Percentiles rank a stretch among this genome's conserved stretches.
phyloP scores from a whole-genome alignment of 306 rosid genomes.

The Alnus rubra region DNA sequence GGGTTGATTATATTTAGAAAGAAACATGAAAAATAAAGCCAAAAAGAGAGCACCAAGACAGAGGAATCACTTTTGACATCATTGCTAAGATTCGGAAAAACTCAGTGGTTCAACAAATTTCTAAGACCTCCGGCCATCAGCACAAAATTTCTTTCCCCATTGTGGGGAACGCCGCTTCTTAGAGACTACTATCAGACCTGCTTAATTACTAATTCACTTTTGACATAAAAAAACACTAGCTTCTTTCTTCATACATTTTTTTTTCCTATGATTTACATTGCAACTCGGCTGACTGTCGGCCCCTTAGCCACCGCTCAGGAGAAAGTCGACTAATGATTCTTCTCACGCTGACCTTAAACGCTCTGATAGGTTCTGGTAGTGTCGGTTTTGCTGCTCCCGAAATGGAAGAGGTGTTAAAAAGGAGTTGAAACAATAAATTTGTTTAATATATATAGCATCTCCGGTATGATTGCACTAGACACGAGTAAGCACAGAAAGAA shows the following conservation, averaged over 20 bases:
- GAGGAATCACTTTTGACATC: too few species aligned
- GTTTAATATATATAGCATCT: not conserved
- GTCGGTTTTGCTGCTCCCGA: constrained; percentile 41
- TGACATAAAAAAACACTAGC: not conserved
- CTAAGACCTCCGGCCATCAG: not conserved
- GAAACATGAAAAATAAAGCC: too few species aligned
- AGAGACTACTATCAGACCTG: not conserved
- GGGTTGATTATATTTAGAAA: too few species aligned
- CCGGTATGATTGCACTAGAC: not conserved
- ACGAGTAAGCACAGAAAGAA: not conserved
- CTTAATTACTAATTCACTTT: not conserved
- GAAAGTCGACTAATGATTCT: not conserved
- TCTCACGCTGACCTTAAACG: constrained; percentile 34
- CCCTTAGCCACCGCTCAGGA: not conserved
- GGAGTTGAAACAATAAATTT: constrained; percentile 7
- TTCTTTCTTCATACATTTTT: not conserved
- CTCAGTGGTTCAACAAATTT: not conserved
- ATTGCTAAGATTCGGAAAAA: not conserved
- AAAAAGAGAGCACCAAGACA: too few species aligned
- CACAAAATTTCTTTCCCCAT: not conserved
- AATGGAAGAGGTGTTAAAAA: constrained; percentile 4
- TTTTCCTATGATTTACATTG: too few species aligned
- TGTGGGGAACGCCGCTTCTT: not conserved
- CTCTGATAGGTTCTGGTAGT: constrained; percentile 38
- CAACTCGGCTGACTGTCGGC: not conserved